Conservation (phyloP, 495 filamentous ascomycete species). For the Pyronema domesticum region DNA sequence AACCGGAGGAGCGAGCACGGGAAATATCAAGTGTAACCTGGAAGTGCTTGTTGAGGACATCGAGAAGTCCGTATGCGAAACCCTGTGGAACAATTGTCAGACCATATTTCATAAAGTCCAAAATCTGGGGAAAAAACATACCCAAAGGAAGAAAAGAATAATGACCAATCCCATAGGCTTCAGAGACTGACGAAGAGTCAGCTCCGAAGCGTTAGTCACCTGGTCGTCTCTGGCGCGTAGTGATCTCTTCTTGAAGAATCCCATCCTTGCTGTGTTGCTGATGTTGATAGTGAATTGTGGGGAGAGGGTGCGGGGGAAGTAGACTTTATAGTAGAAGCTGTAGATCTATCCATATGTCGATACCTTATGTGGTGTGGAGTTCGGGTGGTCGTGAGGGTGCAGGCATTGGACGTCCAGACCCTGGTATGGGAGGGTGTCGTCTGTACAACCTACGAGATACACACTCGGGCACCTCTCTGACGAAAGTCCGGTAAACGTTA, state of each 20-base stretch:
- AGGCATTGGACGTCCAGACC: too few species aligned
- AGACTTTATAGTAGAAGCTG: too few species aligned
- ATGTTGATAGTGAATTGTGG: too few species aligned
- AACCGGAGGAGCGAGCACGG: slow-evolving; percentile 17
- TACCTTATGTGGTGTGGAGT: too few species aligned
- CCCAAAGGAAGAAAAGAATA: slow-evolving; percentile 22
- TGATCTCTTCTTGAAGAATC: slow-evolving; percentile 9
- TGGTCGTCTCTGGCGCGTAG: slow-evolving; percentile 13
- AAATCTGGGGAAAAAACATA: not conserved
- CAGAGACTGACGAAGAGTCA: slow-evolving; percentile 17
- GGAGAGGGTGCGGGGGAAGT: too few species aligned
- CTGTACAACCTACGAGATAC: too few species aligned
- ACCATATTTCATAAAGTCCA: not conserved
- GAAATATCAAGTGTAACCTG: slow-evolving; percentile 26
- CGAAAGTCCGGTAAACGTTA: too few species aligned
- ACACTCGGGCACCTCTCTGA: too few species aligned
- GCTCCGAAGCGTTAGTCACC: slow-evolving; percentile 15
- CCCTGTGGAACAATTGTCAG: slow-evolving; percentile 4
- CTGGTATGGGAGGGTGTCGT: too few species aligned
- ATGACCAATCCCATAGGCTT: slow-evolving; percentile 16
- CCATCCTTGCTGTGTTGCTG: not conserved
- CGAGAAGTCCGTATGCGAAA: slow-evolving; percentile 35
- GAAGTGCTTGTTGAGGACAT: slow-evolving; percentile 39
- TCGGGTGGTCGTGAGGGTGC: too few species aligned
- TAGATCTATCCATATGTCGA: too few species aligned